Conservation (phyloP, 257 asterid genomes). For the Plantago major region DNA sequence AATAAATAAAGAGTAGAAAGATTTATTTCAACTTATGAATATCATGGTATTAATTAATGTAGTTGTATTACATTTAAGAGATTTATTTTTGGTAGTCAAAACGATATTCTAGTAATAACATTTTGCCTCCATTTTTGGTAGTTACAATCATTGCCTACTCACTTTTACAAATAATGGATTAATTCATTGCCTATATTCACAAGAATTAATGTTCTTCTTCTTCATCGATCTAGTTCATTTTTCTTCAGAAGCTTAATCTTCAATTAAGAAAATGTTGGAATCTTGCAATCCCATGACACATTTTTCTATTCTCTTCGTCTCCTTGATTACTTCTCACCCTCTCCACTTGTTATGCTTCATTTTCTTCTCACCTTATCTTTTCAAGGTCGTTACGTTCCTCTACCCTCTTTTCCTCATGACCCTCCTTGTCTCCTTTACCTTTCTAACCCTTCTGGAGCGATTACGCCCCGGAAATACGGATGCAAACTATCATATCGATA, state of each 20-base stretch:
- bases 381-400: slow-evolving; percentile 50
- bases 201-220: no score
- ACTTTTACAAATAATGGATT: no score
- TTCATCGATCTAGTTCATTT: no score
- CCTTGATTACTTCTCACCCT: slow-evolving; percentile 55
- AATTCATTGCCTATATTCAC: no score
- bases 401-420: slow-evolving; percentile 72
- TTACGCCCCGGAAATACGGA: neutral
- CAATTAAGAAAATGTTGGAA: slow-evolving; percentile 39
- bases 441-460: slow-evolving; percentile 22
- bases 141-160: no score
- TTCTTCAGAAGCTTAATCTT: neutral
- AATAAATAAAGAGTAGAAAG: no score
- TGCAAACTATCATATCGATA: slow-evolving; percentile 18
- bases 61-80: no score
- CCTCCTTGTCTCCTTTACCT: slow-evolving; percentile 42
- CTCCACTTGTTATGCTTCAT: slow-evolving; percentile 53
- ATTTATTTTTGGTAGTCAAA: no score
- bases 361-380: slow-evolving; percentile 59
- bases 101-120: no score
- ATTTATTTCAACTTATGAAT: no score
- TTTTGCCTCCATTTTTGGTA: no score
- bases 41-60: no score
- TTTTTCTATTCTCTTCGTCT: slow-evolving; percentile 33
- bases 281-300: slow-evolving; percentile 24